Evolutionary conservation across 495 filamentous ascomycete genomes (phyloP), one percentile per base, ranked within the genome.

Genomic region (Penicillium longicatenatum): DNA sequence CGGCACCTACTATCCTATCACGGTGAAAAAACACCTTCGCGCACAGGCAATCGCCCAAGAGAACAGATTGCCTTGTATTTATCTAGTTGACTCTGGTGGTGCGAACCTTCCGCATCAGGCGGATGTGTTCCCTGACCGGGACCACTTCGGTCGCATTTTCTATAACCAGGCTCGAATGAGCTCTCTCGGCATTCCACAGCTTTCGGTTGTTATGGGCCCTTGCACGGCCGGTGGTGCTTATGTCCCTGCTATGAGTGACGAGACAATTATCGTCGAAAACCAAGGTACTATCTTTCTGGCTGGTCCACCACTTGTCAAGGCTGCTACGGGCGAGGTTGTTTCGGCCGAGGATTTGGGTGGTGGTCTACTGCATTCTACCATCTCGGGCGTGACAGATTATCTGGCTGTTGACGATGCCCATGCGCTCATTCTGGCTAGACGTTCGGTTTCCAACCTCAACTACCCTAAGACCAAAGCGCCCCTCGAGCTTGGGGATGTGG

Each of bases 1-100:
- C n/a, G 94, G 94, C 46, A 97, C 95, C 2, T 98, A 98, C 75
- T 98, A 92, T 71, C 94, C 94, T 1, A 93, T 98, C 51, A 98
- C 94, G 2, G 92, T 98, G 31, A 97, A 97, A 78, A 98, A 98
- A 76, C 95, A 98, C 74, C 79, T 98, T 14, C 86, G 94, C 54
- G 94, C 94, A 21, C 94, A 98, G 72, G 87, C 85, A 22, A 88
- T 98, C 54, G 94, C 94, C 2, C 83, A 90, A 59, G 89, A 98
- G 71, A 98, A 98, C 67, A 85, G 81, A 60, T 70, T 90, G 5
- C 88, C 88, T 1, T 98, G 94, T 71, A 90, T 98, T 65, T 98
- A 98, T 73, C 81, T 98, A 30, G 94, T 98, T 31, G 94, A 98
- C 67, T 97, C 92, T 0, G 94, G 94, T 46, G 94, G 94, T 63